phyloP scores from a whole-genome alignment of 768 basidiomycete genomes.

The Austroboletus eburneus region DNA sequence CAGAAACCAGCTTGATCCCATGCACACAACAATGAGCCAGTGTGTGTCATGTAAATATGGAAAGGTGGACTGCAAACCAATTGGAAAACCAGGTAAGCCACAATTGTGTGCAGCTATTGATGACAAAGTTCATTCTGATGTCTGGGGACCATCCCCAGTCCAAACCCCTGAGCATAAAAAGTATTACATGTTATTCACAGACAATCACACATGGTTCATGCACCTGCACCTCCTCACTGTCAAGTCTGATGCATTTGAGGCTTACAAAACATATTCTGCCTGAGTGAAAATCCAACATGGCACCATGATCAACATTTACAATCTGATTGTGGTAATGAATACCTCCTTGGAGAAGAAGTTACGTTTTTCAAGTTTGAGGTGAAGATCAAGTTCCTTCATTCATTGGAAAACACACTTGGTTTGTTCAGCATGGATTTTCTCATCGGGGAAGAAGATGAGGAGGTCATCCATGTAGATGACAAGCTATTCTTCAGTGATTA shows the following conservation, averaged over 20 bases:
- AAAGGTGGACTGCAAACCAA: slow-evolving; percentile 6
- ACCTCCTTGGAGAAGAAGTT: no score
- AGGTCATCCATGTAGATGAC: no score
- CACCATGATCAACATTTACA: neutral
- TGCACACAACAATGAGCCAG: slow-evolving; percentile 9
- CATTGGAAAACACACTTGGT: no score
- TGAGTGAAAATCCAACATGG: neutral
- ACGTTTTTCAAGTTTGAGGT: no score
- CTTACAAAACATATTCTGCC: neutral
- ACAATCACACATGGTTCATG: slow-evolving; percentile 3
- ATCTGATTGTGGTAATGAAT: slow-evolving; percentile 26
- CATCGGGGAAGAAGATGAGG: no score
- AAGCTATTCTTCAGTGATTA: no score
- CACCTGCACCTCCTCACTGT: neutral
- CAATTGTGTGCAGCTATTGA: neutral
- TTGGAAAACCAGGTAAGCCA: slow-evolving; percentile 1
- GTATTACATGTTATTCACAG: slow-evolving; percentile 10
- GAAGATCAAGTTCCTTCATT: no score
- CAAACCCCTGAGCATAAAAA: neutral
- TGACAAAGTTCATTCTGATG: slow-evolving; percentile 13
- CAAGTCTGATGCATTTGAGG: slow-evolving; percentile 7
- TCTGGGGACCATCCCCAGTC: neutral
- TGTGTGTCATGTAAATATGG: slow-evolving; percentile 11
- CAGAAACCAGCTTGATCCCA: no score
- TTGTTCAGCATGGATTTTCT: no score